Percentiles rank a stretch among this genome's conserved stretches.
Evolutionary conservation across 179 eudicot species (phyloP).

Genomic region (Vitellaria paradoxa): DNA sequence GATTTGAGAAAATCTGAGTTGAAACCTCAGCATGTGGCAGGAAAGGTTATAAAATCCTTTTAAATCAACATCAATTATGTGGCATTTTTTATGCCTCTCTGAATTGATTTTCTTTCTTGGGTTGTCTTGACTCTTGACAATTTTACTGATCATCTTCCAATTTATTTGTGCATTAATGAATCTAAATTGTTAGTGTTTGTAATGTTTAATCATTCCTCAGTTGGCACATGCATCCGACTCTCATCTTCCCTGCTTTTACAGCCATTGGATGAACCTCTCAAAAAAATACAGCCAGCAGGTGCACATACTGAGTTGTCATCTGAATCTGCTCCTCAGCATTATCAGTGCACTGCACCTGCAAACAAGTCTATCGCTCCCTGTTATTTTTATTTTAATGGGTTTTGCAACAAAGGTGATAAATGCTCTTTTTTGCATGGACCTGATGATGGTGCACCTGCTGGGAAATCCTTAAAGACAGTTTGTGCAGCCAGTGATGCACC

Average conservation of each 20-base stretch:
- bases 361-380: conserved; percentile 58
- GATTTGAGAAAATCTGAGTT: background rate
- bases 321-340: conserved; percentile 32
- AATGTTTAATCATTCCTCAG: background rate
- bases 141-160: background rate
- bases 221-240: background rate
- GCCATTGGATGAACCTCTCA: too few relatives aligned
- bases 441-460: conserved; percentile 23
- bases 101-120: background rate
- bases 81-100: background rate
- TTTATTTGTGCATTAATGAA: background rate
- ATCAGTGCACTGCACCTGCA: conserved; percentile 26
- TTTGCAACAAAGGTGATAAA: conserved; percentile 65
- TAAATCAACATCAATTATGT: background rate
- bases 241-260: background rate
- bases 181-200: background rate
- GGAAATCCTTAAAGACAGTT: conserved; percentile 30
- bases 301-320: conserved; percentile 32
- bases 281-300: conserved; percentile 51
- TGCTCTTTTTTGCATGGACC: conserved; percentile 58
- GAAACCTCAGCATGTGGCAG: background rate
- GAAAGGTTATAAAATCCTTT: background rate
- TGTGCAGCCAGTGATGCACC: conserved; percentile 29
- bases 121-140: background rate
- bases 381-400: conserved; percentile 50